These are phyloP conservation scores for Aspergillus ustus DNA, from an alignment of 2,329 filamentous ascomycete genomes.

Conservation along the genomic window DNA sequence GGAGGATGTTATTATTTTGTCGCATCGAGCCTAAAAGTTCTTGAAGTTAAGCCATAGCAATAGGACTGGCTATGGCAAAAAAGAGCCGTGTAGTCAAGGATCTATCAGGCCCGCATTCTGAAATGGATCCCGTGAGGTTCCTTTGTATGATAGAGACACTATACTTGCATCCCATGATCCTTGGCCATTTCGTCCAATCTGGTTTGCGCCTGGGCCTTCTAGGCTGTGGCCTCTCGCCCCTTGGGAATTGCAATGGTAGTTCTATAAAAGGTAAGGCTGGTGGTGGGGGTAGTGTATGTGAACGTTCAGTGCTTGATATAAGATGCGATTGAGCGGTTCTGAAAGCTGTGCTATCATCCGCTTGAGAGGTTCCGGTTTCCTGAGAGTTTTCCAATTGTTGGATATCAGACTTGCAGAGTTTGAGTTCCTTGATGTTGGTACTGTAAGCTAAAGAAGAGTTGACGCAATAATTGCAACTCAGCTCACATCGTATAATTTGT, in stretches of 20 bases:
- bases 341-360: slow-evolving; percentile 2
- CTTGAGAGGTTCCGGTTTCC: slow-evolving; percentile 1
- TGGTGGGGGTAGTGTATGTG: slow-evolving; percentile 2
- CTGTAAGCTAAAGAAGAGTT: slow-evolving; percentile 11
- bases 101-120: slow-evolving; percentile 3
- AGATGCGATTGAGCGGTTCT: slow-evolving; percentile 4
- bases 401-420: slow-evolving; percentile 7
- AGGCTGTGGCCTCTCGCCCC: slow-evolving; percentile 5
- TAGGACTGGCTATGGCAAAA: slow-evolving; percentile 4
- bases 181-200: slow-evolving; percentile 8
- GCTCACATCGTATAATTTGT: slow-evolving; percentile 2
- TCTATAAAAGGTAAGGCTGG: slow-evolving; percentile 8
- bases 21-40: slow-evolving; percentile 8
- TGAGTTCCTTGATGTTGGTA: slow-evolving; percentile 5
- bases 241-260: slow-evolving; percentile 1
- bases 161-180: slow-evolving; percentile 8
- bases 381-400: not conserved
- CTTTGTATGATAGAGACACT: slow-evolving; percentile 2
- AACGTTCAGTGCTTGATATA: not conserved
- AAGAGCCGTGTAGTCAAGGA: not conserved
- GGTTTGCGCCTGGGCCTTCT: slow-evolving; percentile 4
- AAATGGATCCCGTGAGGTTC: slow-evolving; percentile 5
- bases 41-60: slow-evolving; percentile 6
- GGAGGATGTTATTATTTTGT: slow-evolving; percentile 8
- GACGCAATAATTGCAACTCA: slow-evolving; percentile 5